Conservation (phyloP, 352 stramenopile species). For the Pythium pyrilobum region DNA sequence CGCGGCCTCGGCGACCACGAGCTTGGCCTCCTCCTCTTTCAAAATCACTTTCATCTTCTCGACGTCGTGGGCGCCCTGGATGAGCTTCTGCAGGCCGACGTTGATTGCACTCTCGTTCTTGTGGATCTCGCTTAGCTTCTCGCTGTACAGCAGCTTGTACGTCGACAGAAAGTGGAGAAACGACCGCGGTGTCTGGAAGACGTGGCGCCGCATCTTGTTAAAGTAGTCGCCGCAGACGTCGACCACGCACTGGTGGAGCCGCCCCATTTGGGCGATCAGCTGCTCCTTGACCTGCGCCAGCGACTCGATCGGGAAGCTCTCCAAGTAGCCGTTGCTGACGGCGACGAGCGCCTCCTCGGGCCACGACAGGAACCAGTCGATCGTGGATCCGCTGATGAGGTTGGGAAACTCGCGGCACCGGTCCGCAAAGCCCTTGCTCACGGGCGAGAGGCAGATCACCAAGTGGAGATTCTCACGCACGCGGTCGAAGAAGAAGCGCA, state of each 20-base stretch:
- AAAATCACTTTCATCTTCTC: constrained; percentile 88
- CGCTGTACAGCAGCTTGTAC: constrained; percentile 73
- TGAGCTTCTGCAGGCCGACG: constrained; percentile 85
- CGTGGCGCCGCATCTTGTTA: constrained; percentile 63
- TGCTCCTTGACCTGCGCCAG: constrained; percentile 49
- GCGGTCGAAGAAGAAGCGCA: constrained; percentile 82
- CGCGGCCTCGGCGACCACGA: constrained; percentile 70
- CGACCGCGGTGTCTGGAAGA: constrained; percentile 87
- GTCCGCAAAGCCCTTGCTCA: constrained; percentile 72
- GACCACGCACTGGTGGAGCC: constrained; percentile 71
- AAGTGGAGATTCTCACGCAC: constrained; percentile 84
- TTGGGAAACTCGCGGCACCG: constrained; percentile 86
- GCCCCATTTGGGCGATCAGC: constrained; percentile 64
- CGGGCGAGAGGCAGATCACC: constrained; percentile 84
- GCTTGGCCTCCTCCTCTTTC: constrained; percentile 85
- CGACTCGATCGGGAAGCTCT: constrained; percentile 61
- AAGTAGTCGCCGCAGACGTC: constrained; percentile 70
- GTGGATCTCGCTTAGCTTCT: constrained; percentile 75
- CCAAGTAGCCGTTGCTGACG: constrained; percentile 76
- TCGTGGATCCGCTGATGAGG: constrained; percentile 81
- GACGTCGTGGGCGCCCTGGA: constrained; percentile 82
- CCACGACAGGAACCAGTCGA: constrained; percentile 91
- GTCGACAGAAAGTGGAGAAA: constrained; percentile 84
- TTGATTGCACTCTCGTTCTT: constrained; percentile 79
- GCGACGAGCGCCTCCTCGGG: constrained; percentile 81